A percentile compares a stretch with the other conserved stretches of the same genome.
Evolutionary conservation across 2,329 filamentous ascomycete genomes (phyloP).

Genomic region (Fusarium tjaetaba): DNA sequence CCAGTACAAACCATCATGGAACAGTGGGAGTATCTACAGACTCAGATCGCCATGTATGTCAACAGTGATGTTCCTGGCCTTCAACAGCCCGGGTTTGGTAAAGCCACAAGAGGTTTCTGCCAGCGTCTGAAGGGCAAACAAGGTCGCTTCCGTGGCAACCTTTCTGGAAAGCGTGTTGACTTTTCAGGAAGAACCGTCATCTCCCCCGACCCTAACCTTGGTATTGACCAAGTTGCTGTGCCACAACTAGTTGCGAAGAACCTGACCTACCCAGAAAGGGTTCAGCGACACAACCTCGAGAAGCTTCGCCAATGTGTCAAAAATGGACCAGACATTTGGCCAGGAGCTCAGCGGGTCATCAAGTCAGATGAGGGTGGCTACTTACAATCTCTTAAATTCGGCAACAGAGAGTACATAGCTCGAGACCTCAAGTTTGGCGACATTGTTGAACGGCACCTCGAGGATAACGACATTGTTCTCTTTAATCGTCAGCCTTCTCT

Average conservation of each 20-base stretch:
- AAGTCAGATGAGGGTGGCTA: constrained; percentile 75
- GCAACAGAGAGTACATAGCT: constrained; percentile 69
- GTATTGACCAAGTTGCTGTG: constrained; percentile 93
- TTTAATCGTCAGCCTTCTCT: constrained; percentile 98
- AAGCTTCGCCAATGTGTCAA: constrained; percentile 79
- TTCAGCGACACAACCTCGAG: constrained; percentile 84
- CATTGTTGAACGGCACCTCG: constrained; percentile 91
- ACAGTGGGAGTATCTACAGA: constrained; percentile 96
- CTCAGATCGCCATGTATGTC: constrained; percentile 97
- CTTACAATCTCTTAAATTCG: constrained; percentile 80
- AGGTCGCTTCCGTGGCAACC: constrained; percentile 93
- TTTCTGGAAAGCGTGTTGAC: constrained; percentile 98
- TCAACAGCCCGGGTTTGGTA: constrained; percentile 87
- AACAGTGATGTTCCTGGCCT: constrained; percentile 95
- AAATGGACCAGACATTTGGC: constrained; percentile 82
- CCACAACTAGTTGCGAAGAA: constrained; percentile 94
- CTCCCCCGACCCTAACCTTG: constrained; percentile 93
- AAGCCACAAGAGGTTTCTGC: constrained; percentile 91
- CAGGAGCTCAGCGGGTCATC: constrained; percentile 85
- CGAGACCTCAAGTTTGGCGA: constrained; percentile 85
- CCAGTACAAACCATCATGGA: constrained; percentile 93
- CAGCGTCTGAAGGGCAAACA: constrained; percentile 97
- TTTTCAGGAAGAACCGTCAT: constrained; percentile 98
- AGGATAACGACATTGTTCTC: constrained; percentile 94
- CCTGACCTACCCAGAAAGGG: constrained; percentile 92